A percentile compares a stretch with the other conserved stretches of the same genome.
These are phyloP conservation scores for Pythium dissotocum DNA, from an alignment of 352 stramenopile genomes.

Conservation along the genomic window DNA sequence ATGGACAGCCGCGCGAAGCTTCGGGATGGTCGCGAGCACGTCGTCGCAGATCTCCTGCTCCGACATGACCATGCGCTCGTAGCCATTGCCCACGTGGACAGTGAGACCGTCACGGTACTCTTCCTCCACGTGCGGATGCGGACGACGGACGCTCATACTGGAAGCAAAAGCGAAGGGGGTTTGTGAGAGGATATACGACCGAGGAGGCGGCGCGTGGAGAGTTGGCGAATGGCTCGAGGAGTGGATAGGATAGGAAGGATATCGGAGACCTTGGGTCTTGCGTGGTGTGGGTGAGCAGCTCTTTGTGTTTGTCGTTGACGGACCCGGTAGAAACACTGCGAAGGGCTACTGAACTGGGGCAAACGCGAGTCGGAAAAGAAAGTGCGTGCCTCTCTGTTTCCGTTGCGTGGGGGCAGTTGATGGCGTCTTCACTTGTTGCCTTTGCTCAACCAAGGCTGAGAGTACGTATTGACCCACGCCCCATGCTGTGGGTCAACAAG, in stretches of 20 bases:
- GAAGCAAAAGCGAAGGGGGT: not conserved
- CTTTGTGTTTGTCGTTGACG: not conserved
- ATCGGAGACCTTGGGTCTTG: not conserved
- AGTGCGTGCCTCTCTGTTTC: not conserved
- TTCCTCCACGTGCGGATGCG: not conserved
- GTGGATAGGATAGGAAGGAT: not conserved
- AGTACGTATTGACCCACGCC: not conserved
- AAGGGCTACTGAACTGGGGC: not conserved
- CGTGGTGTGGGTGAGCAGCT: not conserved
- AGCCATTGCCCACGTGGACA: constrained; percentile 20
- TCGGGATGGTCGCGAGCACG: constrained; percentile 57
- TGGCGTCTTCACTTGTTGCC: not conserved
- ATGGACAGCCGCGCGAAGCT: constrained; percentile 45
- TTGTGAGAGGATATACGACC: not conserved
- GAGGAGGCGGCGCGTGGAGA: not conserved
- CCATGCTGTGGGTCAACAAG: not conserved
- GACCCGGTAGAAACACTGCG: not conserved
- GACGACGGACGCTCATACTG: not conserved
- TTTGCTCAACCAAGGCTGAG: not conserved
- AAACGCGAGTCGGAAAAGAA: not conserved
- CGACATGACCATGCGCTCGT: constrained; percentile 34
- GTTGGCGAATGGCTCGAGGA: not conserved
- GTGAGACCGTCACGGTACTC: constrained; percentile 12
- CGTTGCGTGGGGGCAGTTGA: not conserved
- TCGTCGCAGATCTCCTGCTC: constrained; percentile 62